These are phyloP conservation scores for Lasiodiplodia theobromae DNA, from an alignment of 2,329 filamentous ascomycete genomes.

Conservation along the genomic window DNA sequence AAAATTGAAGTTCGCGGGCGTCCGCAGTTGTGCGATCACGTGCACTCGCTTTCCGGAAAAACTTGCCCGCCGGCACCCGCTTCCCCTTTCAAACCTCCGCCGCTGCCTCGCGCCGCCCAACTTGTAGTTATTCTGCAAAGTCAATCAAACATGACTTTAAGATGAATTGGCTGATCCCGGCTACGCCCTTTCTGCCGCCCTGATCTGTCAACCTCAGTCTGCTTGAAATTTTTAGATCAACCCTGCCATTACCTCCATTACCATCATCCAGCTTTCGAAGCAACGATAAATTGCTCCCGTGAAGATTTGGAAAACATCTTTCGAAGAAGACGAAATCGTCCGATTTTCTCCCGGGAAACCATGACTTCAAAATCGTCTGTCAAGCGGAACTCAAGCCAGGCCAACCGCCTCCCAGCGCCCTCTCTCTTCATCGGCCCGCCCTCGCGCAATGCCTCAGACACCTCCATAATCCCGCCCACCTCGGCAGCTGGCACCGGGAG, in stretches of 20 bases:
- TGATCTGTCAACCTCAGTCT: neutral
- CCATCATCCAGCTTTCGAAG: neutral
- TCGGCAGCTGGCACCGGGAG: conserved; percentile 41
- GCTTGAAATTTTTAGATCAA: neutral
- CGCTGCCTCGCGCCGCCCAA: neutral
- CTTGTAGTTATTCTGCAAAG: neutral
- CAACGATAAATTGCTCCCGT: neutral
- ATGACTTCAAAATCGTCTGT: conserved; percentile 16
- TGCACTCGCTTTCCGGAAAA: conserved; percentile 26
- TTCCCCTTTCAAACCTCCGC: conserved; percentile 14
- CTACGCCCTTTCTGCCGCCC: neutral
- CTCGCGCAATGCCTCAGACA: conserved; percentile 72
- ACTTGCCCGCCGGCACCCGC: neutral
- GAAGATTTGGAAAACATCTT: neutral
- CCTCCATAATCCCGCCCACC: conserved; percentile 50
- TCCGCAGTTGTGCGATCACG: conserved; percentile 27
- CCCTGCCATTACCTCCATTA: neutral
- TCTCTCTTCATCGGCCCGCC: conserved; percentile 81
- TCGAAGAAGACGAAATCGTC: neutral
- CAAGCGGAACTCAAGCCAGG: conserved; percentile 22
- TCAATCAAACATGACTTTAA: neutral
- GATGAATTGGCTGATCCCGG: neutral
- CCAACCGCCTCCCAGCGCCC: conserved; percentile 69
- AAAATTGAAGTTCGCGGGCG: conserved; percentile 29
- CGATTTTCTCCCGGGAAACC: too few relatives aligned